These are phyloP conservation scores for slime mould (Dictyostelium discoideum) DNA, from an alignment of 78 protist species.

Conservation along the genomic window dicty_2.7 NC_007088.5:8045501-8046000, in stretches of 20 bases:
- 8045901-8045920: no score
- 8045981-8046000: background rate
- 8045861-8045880: no score
- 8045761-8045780: no score
- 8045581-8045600: constrained; percentile 54
- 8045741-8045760: background rate
- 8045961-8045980: background rate
- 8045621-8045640: constrained; percentile 15
- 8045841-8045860: no score
- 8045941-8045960: background rate
- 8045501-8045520: constrained; percentile 67
- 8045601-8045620: constrained; percentile 53
- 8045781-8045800: no score
- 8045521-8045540: constrained; percentile 13
- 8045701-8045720: background rate
- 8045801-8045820: background rate
- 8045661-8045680: constrained; percentile 70
- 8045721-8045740: background rate
- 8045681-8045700: background rate
- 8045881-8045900: no score
- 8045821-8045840: background rate
- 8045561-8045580: constrained; percentile 38
- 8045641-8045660: constrained; percentile 52
- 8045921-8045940: no score
- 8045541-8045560: constrained; percentile 36